Evolutionary conservation across 371 early-diverging fungal genomes (phyloP).

Genomic region (Syncephalastrum racemosum): DNA sequence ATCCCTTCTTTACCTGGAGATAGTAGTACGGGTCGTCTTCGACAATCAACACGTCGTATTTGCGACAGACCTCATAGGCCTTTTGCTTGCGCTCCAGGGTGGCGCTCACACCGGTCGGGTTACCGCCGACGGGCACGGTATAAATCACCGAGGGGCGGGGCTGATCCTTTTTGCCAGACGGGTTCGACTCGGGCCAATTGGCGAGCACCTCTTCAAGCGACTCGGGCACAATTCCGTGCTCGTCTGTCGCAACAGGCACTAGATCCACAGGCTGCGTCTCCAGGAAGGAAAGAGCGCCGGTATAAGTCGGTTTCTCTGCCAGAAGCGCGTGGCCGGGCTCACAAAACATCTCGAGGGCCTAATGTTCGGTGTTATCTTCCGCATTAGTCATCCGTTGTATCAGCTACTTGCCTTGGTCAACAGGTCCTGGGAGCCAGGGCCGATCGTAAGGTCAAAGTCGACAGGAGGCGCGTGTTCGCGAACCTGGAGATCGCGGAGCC

Average conservation of each 20-base stretch:
- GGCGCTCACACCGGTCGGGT: conserved; percentile 74
- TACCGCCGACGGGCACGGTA: conserved; percentile 71
- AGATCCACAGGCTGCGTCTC: conserved; percentile 65
- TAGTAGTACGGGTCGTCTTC: conserved; percentile 88
- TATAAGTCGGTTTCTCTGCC: conserved; percentile 77
- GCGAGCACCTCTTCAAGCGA: conserved; percentile 48
- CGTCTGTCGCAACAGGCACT: conserved; percentile 59
- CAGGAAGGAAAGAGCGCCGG: conserved; percentile 73
- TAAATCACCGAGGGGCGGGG: conserved; percentile 51
- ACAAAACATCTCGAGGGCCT: conserved; percentile 74
- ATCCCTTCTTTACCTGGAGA: conserved; percentile 45
- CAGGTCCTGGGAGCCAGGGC: conserved; percentile 77
- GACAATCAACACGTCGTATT: conserved; percentile 67
- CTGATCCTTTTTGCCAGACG: conserved; percentile 34
- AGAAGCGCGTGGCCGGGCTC: conserved; percentile 63
- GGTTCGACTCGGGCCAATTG: conserved; percentile 44
- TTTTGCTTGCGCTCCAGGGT: conserved; percentile 60
- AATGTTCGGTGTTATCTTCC: background rate
- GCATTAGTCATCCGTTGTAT: background rate
- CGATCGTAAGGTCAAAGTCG: conserved; percentile 67
- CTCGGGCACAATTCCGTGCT: conserved; percentile 52
- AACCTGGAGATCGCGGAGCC: conserved; percentile 64
- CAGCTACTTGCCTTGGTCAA: conserved; percentile 58
- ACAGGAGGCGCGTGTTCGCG: conserved; percentile 60
- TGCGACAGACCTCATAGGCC: conserved; percentile 60